Evolutionary conservation across 2,329 filamentous ascomycete genomes (phyloP).

Genomic region (Monilinia laxa): DNA sequence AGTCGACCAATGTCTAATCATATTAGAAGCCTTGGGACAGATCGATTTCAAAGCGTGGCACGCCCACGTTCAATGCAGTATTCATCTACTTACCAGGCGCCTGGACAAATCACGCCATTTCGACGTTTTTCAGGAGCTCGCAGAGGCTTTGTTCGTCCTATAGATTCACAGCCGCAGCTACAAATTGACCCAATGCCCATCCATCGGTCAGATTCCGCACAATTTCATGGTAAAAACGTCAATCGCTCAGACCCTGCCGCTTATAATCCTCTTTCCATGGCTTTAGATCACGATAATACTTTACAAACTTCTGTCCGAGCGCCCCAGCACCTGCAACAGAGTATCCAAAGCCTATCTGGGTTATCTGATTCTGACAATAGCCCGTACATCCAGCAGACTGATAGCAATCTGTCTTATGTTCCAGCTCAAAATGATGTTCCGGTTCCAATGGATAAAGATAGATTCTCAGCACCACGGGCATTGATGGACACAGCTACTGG

Average conservation of each 20-base stretch:
- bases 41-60: rapidly evolving
- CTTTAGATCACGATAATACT: background rate
- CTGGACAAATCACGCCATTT: background rate
- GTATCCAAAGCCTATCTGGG: background rate
- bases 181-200: background rate
- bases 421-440: background rate
- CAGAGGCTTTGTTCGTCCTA: rapidly evolving
- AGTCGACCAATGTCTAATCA: background rate
- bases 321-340: background rate
- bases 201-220: background rate
- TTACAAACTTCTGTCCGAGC: background rate
- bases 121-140: background rate
- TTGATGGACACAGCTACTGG: background rate
- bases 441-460: background rate
- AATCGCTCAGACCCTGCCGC: background rate
- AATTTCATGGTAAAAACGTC: background rate
- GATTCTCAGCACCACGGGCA: background rate
- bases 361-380: too few species aligned
- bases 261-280: background rate
- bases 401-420: background rate
- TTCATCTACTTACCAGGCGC: background rate
- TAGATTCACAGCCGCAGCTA: background rate
- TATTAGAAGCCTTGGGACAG: background rate
- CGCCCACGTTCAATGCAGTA: background rate
- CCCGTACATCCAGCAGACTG: background rate